Base-by-base conservation (phyloP, 257 asterid genomes). In the Capsicum pubescens region DNA sequence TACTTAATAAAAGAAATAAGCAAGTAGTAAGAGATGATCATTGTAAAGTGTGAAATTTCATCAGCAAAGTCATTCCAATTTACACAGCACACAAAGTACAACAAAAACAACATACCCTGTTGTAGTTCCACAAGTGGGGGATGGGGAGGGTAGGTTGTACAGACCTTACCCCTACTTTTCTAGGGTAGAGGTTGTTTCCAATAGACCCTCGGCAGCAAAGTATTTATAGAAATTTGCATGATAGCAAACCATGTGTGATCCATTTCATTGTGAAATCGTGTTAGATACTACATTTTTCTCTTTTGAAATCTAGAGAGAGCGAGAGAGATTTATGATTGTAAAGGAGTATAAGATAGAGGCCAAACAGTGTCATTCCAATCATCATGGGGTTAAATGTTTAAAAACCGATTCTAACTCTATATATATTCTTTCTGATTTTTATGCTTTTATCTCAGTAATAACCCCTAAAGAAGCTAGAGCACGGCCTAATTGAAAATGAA, bases 41-140 rank as follows among this genome's bases (percentile, higher is more conserved):
- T 76, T 76, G 63, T 76, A 17, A 76, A 76, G 64, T 76, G 81
- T 52, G 26, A 52, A 76, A 26, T 52, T 76, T 50, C 63, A 52
- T 76, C 48, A 26, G 63, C 64, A 76, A 76, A 26, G 14, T 63
- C 52, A 7, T 52, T 76, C 81, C 81, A 21, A 63, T 76, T 76
- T 76, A 76, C 7, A 15, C 63, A 52, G 81, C 63, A 76, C 15
- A 7, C 2, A 3, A 52, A 13, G 48, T 52, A 39, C 42, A 39
- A 39, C 42, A 39, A 39, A 2, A 39, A 39, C 42, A 39, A 39
- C 42, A 39, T 39, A 39, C 42, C 42, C 42, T 1, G 42, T 39
- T 39, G 5, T 39, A 39, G 42, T 39, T 4, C 42, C 42, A 39
- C 42, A 39, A 39, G 42, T 39, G 42, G 42, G 42, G 42, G 3